phyloP scores from a whole-genome alignment of 1,139 yeast species.

The Hanseniaspora gamundiae region DNA sequence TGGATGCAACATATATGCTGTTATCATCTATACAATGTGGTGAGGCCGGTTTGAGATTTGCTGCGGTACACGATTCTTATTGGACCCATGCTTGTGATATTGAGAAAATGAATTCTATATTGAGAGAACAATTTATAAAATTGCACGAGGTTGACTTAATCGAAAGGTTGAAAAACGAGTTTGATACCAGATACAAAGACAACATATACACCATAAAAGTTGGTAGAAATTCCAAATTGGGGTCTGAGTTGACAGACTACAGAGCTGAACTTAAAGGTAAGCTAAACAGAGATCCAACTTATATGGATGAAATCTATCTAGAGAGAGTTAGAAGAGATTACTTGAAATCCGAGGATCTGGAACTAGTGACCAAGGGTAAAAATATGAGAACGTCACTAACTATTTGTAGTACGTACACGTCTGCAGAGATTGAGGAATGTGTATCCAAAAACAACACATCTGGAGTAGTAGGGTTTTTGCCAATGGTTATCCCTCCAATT shows the following conservation, averaged over 20 bases:
- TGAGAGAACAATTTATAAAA: slow-evolving; percentile 70
- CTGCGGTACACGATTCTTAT: slow-evolving; percentile 95
- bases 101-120: slow-evolving; percentile 52
- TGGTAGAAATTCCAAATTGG: slow-evolving; percentile 43
- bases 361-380: slow-evolving; percentile 38
- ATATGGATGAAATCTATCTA: slow-evolving; percentile 61
- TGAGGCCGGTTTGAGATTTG: slow-evolving; percentile 59
- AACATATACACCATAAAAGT: slow-evolving; percentile 50
- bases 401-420: slow-evolving; percentile 31
- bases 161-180: slow-evolving; percentile 60
- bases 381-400: slow-evolving; percentile 66
- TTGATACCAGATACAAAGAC: slow-evolving; percentile 66
- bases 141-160: slow-evolving; percentile 68
- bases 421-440: slow-evolving; percentile 17
- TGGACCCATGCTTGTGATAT: slow-evolving; percentile 96
- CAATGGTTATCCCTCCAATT: slow-evolving; percentile 58
- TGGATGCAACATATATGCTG: slow-evolving; percentile 96
- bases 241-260: slow-evolving; percentile 35
- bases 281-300: slow-evolving; percentile 46
- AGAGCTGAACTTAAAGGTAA: slow-evolving; percentile 39
- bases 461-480: slow-evolving; percentile 35
- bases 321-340: slow-evolving; percentile 54
- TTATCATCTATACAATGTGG: slow-evolving; percentile 77
- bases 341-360: slow-evolving; percentile 41
- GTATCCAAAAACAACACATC: slow-evolving; percentile 20